phyloP scores from a whole-genome alignment of 805 yeast species.

The Saccharomyces jurei region DNA sequence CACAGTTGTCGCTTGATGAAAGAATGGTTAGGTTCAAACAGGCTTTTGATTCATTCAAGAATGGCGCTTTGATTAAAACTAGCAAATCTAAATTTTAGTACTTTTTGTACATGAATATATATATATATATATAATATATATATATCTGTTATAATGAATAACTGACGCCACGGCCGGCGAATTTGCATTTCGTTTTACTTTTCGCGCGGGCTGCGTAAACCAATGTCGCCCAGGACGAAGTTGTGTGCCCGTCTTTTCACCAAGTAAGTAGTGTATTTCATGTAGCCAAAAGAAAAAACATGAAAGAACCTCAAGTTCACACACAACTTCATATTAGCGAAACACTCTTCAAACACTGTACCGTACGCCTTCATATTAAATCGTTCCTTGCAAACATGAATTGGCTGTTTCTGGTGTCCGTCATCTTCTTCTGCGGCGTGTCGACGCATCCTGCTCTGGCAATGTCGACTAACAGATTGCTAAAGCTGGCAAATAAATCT shows the following conservation, averaged over 20 bases:
- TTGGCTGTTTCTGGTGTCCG: neutral
- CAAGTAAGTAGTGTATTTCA: neutral
- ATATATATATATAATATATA: neutral
- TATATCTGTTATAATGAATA: neutral
- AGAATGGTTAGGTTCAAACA: conserved; percentile 8
- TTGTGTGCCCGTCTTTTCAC: neutral
- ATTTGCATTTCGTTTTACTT: neutral
- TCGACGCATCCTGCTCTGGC: conserved; percentile 8
- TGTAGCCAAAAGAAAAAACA: neutral
- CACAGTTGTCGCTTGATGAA: conserved; percentile 2
- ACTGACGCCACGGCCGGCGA: neutral
- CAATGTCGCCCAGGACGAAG: neutral
- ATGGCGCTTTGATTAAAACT: neutral
- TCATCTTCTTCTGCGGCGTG: neutral
- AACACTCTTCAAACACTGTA: neutral
- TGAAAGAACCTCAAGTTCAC: neutral
- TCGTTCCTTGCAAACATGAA: neutral
- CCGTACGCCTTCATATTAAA: neutral
- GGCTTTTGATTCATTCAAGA: conserved; percentile 5
- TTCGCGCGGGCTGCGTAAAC: neutral
- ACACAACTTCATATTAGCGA: neutral
- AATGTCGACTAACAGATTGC: conserved; percentile 18
- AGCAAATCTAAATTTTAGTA: neutral
- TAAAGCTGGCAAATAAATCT: conserved; percentile 21
- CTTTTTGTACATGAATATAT: neutral